Conservation (phyloP, 2,329 filamentous ascomycete genomes). For the Aureobasidium lini region DNA sequence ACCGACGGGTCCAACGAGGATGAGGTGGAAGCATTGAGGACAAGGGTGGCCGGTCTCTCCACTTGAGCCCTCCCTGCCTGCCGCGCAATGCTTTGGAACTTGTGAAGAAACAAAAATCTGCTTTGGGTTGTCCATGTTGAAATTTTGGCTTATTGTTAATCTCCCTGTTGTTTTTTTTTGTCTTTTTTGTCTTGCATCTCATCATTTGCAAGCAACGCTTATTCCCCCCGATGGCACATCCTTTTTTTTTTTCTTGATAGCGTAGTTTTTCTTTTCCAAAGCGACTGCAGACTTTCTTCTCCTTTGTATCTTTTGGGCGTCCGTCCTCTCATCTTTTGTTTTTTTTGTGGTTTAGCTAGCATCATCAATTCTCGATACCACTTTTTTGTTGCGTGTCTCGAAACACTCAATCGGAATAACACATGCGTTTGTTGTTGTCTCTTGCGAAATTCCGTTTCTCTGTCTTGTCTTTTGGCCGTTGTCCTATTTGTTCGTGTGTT, state of each 20-base stretch:
- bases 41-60: slow-evolving; percentile 1
- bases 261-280: not conserved
- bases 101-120: not conserved
- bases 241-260: not conserved
- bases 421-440: not conserved
- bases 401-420: not conserved
- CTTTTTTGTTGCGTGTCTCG: not conserved
- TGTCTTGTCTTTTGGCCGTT: not conserved
- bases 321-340: not conserved
- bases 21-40: slow-evolving; percentile 16
- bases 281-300: not conserved
- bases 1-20: slow-evolving; percentile 17
- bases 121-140: not conserved
- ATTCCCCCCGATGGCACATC: not conserved
- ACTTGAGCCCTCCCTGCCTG: not conserved
- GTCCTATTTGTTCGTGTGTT: not conserved
- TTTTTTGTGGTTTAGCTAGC: not conserved
- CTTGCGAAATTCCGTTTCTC: not conserved
- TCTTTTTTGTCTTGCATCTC: not conserved
- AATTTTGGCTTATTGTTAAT: not conserved
- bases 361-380: not conserved
- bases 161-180: not conserved
- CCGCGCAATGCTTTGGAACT: not conserved
- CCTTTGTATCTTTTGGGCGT: not conserved
- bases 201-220: not conserved